Conservation (phyloP, 176 grass and related monocot genomes). For the Oryza punctata region DNA sequence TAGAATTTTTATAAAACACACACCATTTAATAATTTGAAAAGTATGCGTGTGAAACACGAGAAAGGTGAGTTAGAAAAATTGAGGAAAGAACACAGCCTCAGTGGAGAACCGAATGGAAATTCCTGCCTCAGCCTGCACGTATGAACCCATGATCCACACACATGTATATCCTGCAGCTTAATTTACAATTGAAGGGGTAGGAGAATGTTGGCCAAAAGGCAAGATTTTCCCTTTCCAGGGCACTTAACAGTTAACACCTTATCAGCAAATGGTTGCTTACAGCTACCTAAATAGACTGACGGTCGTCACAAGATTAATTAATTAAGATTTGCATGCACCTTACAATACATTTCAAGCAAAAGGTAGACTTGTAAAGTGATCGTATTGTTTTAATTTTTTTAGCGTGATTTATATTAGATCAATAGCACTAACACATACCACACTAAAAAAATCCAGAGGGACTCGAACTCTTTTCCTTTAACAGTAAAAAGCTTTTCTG, state of each 20-base stretch:
- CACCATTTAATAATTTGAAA: too few relatives aligned
- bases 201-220: background rate
- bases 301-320: background rate
- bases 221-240: background rate
- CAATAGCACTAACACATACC: background rate
- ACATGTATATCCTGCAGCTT: background rate
- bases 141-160: background rate
- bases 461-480: background rate
- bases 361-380: background rate
- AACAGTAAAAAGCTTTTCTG: background rate
- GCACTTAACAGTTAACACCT: background rate
- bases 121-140: background rate
- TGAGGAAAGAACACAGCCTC: too few relatives aligned
- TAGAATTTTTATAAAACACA: too few relatives aligned
- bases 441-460: background rate
- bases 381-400: background rate
- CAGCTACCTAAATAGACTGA: conserved; percentile 9
- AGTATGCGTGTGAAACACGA: too few relatives aligned
- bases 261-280: background rate
- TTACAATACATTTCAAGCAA: background rate
- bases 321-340: background rate
- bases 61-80: too few relatives aligned
- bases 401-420: background rate
- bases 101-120: background rate
- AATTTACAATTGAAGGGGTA: background rate